phyloP scores from a whole-genome alignment of 192 early-diverging fungal genomes.

The Borealophlyctis nickersoniae region DNA sequence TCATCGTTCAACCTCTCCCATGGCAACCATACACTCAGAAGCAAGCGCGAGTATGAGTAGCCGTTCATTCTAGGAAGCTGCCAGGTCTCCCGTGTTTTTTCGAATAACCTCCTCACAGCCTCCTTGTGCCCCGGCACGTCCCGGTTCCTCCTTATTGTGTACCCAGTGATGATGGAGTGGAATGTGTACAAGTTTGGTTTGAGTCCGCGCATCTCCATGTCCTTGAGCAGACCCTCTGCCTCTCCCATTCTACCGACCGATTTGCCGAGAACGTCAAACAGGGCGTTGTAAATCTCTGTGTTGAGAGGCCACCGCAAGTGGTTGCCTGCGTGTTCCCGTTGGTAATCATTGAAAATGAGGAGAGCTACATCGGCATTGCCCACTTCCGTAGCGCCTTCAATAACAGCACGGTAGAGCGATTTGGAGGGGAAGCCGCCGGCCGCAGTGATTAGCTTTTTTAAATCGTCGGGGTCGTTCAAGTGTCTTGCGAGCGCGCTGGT shows the following conservation, averaged over 20 bases:
- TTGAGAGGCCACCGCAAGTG: neutral
- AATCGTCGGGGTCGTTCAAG: neutral
- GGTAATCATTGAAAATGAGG: conserved; percentile 9
- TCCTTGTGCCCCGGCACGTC: neutral
- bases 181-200: neutral
- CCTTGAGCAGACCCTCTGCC: neutral
- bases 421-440: conserved; percentile 8
- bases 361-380: neutral
- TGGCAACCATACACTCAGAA: no score
- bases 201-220: neutral
- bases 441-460: neutral
- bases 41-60: no score
- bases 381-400: neutral
- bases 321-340: neutral
- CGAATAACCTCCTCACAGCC: neutral
- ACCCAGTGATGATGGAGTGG: neutral
- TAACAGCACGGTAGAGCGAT: neutral
- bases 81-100: no score
- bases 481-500: neutral
- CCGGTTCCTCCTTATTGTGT: neutral
- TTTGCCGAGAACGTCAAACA: neutral
- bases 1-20: neutral
- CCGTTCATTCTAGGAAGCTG: no score
- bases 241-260: neutral
- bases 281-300: neutral